Conservation (phyloP, 768 basidiomycete genomes). For the Rhodotorula kratochvilovae region DNA sequence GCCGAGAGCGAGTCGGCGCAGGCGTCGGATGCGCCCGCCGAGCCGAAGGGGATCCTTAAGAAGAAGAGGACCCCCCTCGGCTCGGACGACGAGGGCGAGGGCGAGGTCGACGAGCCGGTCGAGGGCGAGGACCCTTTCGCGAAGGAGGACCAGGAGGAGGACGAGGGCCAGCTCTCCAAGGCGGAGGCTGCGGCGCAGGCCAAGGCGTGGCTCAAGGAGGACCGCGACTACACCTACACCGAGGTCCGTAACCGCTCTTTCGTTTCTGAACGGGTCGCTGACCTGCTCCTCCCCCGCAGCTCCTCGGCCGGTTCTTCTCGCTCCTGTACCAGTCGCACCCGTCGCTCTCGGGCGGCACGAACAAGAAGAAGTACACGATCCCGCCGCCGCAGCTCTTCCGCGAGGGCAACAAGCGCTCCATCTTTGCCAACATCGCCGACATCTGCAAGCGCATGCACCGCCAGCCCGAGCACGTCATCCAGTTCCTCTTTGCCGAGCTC, state of each 20-base stretch:
- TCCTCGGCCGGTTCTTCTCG: conserved; percentile 85
- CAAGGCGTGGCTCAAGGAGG: conserved; percentile 70
- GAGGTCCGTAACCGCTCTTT: conserved; percentile 58
- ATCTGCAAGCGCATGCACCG: conserved; percentile 99
- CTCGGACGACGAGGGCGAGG: conserved; percentile 36
- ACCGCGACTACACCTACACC: conserved; percentile 91
- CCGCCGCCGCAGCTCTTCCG: conserved; percentile 88
- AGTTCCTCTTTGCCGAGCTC: conserved; percentile 95
- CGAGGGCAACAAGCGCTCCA: conserved; percentile 96
- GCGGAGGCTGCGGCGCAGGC: conserved; percentile 71
- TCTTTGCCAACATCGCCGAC: conserved; percentile 93
- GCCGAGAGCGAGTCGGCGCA: conserved; percentile 65
- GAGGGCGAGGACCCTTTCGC: conserved; percentile 45
- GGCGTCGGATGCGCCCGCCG: conserved; percentile 56
- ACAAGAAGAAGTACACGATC: conserved; percentile 86
- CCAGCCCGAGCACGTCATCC: conserved; percentile 93
- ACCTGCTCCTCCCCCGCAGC: conserved; percentile 52
- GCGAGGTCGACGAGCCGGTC: conserved; percentile 36
- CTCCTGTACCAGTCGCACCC: conserved; percentile 92
- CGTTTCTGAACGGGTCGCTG: background rate
- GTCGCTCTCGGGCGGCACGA: conserved; percentile 62
- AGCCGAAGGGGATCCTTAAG: conserved; percentile 54
- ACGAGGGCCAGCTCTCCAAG: conserved; percentile 35
- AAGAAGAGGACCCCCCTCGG: conserved; percentile 54
- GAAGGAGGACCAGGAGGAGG: conserved; percentile 30